phyloP scores from a whole-genome alignment of 305 asterid species.

The Solanum hybrid region DNA sequence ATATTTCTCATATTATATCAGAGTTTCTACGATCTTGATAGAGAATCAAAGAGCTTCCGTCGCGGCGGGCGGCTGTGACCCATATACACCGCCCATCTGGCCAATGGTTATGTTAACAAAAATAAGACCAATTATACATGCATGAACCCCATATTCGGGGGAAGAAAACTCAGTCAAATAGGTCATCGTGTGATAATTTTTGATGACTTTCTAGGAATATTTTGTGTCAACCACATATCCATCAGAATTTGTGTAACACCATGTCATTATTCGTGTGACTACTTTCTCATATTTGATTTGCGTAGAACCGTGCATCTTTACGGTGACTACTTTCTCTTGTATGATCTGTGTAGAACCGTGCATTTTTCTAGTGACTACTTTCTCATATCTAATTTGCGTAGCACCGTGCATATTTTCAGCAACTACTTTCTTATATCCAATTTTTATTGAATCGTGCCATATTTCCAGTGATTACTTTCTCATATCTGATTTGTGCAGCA shows the following conservation, averaged over 20 bases:
- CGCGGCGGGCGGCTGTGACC: not conserved
- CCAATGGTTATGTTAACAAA: no score
- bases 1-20: not conserved
- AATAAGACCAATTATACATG: not conserved
- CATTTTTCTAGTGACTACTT: not conserved
- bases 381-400: no score
- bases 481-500: not conserved
- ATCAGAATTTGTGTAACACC: not conserved
- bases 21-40: not conserved
- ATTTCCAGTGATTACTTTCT: not conserved
- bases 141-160: not conserved
- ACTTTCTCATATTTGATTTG: not conserved
- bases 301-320: not conserved
- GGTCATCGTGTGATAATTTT: not conserved
- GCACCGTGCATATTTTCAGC: not conserved
- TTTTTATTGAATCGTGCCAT: not conserved
- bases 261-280: not conserved
- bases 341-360: not conserved
- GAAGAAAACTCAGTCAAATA: not conserved
- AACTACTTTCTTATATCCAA: not conserved
- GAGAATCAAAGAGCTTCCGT: not conserved
- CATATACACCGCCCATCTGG: not conserved
- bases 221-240: not conserved
- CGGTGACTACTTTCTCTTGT: not conserved
- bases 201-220: not conserved